phyloP scores from a whole-genome alignment of 1,284 basidiomycete genomes.

The Ustilago xerochloae region DNA sequence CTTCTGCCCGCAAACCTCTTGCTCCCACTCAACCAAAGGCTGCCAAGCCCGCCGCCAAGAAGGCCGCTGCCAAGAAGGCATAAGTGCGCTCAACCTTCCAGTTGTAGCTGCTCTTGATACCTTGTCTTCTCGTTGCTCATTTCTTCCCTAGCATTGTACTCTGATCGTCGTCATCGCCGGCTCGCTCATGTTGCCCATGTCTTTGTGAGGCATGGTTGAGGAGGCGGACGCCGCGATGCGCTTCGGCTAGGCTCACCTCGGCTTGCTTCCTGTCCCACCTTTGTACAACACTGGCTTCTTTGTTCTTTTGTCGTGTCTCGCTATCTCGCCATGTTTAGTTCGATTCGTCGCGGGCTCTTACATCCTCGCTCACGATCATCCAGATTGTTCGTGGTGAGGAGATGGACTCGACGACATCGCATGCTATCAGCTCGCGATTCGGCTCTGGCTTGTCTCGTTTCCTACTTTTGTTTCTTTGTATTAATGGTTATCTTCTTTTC shows the following conservation, averaged over 20 bases:
- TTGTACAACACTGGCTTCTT: constrained; percentile 47
- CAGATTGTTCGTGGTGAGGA: background rate
- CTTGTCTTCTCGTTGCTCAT: constrained; percentile 29
- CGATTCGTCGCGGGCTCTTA: background rate
- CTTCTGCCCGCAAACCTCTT: constrained; percentile 49
- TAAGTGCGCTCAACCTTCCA: constrained; percentile 16
- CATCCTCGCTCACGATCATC: background rate
- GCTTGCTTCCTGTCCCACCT: constrained; percentile 7
- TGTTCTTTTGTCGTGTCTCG: constrained; percentile 35
- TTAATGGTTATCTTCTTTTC: constrained; percentile 48
- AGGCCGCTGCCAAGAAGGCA: constrained; percentile 60
- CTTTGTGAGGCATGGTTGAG: background rate
- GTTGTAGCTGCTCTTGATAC: constrained; percentile 36
- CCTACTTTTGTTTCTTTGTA: constrained; percentile 46
- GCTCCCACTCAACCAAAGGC: constrained; percentile 52
- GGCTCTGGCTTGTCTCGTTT: constrained; percentile 20
- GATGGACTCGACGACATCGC: constrained; percentile 3
- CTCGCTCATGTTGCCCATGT: background rate
- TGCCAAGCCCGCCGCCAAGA: constrained; percentile 67
- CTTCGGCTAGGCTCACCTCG: constrained; percentile 26
- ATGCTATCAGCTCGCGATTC: constrained; percentile 4
- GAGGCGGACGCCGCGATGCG: constrained; percentile 2
- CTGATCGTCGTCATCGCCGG: constrained; percentile 18
- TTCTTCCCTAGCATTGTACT: constrained; percentile 29
- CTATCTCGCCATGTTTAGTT: constrained; percentile 15